Conservation (phyloP, 2,329 filamentous ascomycete species). For the Epichloe amarillans region DNA sequence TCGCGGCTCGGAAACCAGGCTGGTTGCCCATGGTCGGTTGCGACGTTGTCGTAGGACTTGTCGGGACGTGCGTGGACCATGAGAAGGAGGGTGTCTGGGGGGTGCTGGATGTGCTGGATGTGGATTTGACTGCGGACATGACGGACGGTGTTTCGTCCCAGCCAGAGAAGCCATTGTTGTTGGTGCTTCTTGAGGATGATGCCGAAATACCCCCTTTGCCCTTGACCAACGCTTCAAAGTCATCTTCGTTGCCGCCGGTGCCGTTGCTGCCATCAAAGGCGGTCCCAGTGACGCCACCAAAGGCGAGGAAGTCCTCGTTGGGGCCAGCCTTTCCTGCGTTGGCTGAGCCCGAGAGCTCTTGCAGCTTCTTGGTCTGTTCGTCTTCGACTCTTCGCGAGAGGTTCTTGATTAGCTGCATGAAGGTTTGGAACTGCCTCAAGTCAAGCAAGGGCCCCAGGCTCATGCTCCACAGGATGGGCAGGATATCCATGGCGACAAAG, state of each 20-base stretch:
- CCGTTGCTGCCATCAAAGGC: conserved; percentile 31
- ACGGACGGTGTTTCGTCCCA: conserved; percentile 34
- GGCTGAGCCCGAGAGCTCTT: conserved; percentile 58
- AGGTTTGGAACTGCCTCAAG: conserved; percentile 73
- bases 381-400: conserved; percentile 71
- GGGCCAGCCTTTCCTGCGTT: conserved; percentile 34
- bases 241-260: conserved; percentile 47
- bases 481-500: conserved; percentile 80
- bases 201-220: conserved; percentile 33
- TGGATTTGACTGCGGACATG: conserved; percentile 20
- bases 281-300: conserved; percentile 52
- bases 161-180: conserved; percentile 30
- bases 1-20: conserved; percentile 39
- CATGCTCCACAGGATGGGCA: conserved; percentile 87
- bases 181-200: conserved; percentile 17
- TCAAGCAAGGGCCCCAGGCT: conserved; percentile 80
- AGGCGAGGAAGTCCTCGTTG: conserved; percentile 56
- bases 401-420: conserved; percentile 77
- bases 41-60: conserved; percentile 17
- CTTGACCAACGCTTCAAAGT: conserved; percentile 84
- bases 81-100: conserved; percentile 40
- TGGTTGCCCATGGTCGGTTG: conserved; percentile 15
- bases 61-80: conserved; percentile 47
- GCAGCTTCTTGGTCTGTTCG: conserved; percentile 78
- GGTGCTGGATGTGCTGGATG: conserved; percentile 25